Base-by-base conservation (phyloP, 495 filamentous ascomycete genomes). In the Aspergillus ellipticus region DNA sequence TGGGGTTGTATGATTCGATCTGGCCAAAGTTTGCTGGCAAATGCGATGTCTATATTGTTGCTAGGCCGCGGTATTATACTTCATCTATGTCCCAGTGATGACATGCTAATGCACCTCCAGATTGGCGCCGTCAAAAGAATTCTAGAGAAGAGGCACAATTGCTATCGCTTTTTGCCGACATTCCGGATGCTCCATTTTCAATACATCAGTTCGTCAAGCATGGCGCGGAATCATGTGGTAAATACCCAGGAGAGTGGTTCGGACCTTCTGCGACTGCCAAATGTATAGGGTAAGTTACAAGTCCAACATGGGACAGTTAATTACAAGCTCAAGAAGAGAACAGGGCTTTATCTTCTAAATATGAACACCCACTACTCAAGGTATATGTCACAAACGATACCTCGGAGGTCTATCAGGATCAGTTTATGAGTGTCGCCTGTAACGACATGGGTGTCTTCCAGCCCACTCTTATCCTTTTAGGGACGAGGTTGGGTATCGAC, bases 1-100 rank as follows among this genome's bases (percentile, higher is more conserved):
- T 99, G 95, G 92, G 95, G 95, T 0, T 99, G 95, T 65, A 99
- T 99, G 95, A 97, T 99, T 60, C 80, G 95, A 61, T 96, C 93
- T 0, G 95, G 94, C 10, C 95, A 99, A 73, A 89, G 90, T 61
- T 76, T 99, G 15, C 75, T 99, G 29, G 94, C 92, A 33, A 97
- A 97, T 67, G 80, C 93, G 4, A 73, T 97, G 52, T 66, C 79
- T 10, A 80, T 87, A 20, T 70, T 92, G 35, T 76, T 76, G 46
- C 74, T 96, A 28, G 94, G 94, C 5, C 85, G 94, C 80, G 89
- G 90, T 91, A 53, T 17, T n/a, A 6, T 19, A 26, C 5, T 49
- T 10, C 28, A 8, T 26, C 28, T 9, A 33, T 45, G 15, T 43
- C 13, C n/a, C 20, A 7, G 29, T 42, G 7, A 19, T 49, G 15